Base-by-base conservation (phyloP, 2,329 filamentous ascomycete genomes). In the Fusarium agapanthi region DNA sequence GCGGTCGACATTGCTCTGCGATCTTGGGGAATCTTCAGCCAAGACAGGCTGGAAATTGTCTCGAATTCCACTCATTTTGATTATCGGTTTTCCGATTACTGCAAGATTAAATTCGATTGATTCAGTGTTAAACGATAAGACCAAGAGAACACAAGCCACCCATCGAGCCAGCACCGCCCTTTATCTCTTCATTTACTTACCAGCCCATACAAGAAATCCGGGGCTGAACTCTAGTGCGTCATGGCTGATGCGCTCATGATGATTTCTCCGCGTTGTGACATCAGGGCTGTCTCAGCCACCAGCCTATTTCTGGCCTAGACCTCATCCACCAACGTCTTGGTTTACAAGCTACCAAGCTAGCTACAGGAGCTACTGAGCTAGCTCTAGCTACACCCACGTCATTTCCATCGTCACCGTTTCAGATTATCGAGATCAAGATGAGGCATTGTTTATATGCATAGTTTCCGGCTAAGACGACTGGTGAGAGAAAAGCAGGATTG, bases 191-290 rank as follows among this genome's bases (percentile, higher is more conserved):
- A 11, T 3, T 22, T 3, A 1, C 12, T 1, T 5, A 32, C 12
- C 28, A 32, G 12, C 14, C 14, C 35, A 5, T 34, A 13, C 35
- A 37, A 48, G 41, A 51, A 51, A n/a, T 61, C 28, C 43, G 37
- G 41, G 63, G 50, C 58, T 69, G 44, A 47, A 51, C 48, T 69
- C 41, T 53, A 69, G 24, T 69, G 66, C 66, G 66, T 69, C 66
- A 69, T 69, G 44, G 44, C 24, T 44, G 60, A 70, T 69, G 59
- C 60, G 54, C 14, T 70, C 53, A 69, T 69, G 54, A 72, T 69
- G 53, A 60, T 51, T 65, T 58, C 50, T 38, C 30, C 43, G 32
- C n/a, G 30, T 48, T 40, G 65, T 69, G 65, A 69, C 65, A 69
- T 69, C 66, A 68, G 64, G 28, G 10, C 30, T 54, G 40, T 48